A percentile compares a stretch with the other conserved stretches of the same genome.
These are phyloP conservation scores for Dactylellina leptospora DNA, from an alignment of 2,329 filamentous ascomycete species.

Conservation along the genomic window DNA sequence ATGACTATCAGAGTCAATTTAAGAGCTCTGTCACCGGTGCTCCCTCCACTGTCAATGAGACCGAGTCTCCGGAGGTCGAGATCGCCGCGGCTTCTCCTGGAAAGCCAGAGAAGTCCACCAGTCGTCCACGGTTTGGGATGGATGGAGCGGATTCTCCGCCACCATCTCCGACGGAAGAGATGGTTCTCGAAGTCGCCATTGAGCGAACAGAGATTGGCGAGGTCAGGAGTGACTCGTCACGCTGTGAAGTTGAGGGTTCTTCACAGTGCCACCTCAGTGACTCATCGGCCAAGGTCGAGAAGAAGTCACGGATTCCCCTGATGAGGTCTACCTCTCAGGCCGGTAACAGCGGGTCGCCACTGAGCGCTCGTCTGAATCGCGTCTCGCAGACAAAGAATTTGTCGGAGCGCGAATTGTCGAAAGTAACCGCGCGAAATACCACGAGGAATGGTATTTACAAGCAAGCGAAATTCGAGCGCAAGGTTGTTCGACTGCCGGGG, in stretches of 20 bases:
- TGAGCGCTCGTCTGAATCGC: slow-evolving; percentile 26
- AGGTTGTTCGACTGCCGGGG: slow-evolving; percentile 28
- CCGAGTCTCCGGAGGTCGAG: neutral
- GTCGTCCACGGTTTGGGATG: neutral
- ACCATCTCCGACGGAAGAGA: neutral
- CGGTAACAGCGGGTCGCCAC: neutral
- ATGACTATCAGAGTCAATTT: slow-evolving; percentile 32
- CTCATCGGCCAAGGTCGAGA: slow-evolving; percentile 1
- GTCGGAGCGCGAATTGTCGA: slow-evolving; percentile 38
- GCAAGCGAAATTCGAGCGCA: slow-evolving; percentile 38
- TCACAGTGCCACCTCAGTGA: slow-evolving; percentile 10
- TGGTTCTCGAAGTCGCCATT: neutral
- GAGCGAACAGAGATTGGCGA: neutral
- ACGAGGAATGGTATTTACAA: slow-evolving; percentile 47
- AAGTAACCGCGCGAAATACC: slow-evolving; percentile 46
- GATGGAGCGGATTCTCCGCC: neutral
- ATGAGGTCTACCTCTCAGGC: slow-evolving; percentile 6
- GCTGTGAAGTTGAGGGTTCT: neutral
- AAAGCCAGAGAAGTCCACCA: neutral
- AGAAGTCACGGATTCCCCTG: slow-evolving; percentile 33
- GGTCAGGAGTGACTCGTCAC: slow-evolving; percentile 2
- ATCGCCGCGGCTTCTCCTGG: neutral
- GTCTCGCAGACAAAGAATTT: slow-evolving; percentile 37
- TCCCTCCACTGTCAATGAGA: neutral
- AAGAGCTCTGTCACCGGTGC: slow-evolving; percentile 15